These are phyloP conservation scores for Colletotrichum incanum DNA, from an alignment of 2,329 filamentous ascomycete genomes.

Conservation along the genomic window DNA sequence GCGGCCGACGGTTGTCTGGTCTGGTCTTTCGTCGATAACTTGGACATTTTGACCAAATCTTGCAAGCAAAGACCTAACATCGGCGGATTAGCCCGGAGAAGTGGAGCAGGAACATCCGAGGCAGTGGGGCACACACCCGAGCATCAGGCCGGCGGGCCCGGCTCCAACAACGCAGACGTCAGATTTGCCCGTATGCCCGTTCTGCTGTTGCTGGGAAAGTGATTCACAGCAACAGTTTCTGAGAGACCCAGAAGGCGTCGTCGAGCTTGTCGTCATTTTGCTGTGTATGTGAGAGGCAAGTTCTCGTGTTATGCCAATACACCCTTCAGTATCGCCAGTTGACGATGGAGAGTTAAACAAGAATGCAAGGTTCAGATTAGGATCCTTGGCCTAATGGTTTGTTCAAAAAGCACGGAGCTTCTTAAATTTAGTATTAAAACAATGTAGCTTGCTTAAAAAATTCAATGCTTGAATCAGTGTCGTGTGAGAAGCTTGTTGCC, in stretches of 20 bases:
- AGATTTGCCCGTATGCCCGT: not conserved
- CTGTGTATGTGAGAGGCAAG: not conserved
- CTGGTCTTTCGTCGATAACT: conserved; percentile 22
- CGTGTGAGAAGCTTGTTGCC: not conserved
- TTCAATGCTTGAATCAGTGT: not conserved
- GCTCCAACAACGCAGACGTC: conserved; percentile 37
- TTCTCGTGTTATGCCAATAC: not conserved
- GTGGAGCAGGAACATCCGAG: not conserved
- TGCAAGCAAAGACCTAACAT: conserved; percentile 23
- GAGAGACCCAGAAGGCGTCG: not conserved
- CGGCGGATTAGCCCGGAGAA: not conserved
- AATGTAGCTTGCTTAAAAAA: no score
- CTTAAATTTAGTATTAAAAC: not conserved
- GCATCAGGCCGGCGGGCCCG: conserved; percentile 38
- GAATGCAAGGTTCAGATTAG: not conserved
- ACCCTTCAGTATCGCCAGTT: not conserved
- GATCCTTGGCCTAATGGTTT: not conserved
- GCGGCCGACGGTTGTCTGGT: conserved; percentile 26
- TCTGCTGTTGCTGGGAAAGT: not conserved
- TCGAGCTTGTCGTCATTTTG: conserved; percentile 26
- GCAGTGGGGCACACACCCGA: conserved; percentile 30
- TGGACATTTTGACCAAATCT: conserved; percentile 33
- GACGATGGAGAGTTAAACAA: not conserved
- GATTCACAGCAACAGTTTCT: conserved; percentile 1
- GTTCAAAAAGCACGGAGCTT: not conserved